phyloP scores from a whole-genome alignment of 257 asterid species.

The Nicotiana benthamiana region DNA sequence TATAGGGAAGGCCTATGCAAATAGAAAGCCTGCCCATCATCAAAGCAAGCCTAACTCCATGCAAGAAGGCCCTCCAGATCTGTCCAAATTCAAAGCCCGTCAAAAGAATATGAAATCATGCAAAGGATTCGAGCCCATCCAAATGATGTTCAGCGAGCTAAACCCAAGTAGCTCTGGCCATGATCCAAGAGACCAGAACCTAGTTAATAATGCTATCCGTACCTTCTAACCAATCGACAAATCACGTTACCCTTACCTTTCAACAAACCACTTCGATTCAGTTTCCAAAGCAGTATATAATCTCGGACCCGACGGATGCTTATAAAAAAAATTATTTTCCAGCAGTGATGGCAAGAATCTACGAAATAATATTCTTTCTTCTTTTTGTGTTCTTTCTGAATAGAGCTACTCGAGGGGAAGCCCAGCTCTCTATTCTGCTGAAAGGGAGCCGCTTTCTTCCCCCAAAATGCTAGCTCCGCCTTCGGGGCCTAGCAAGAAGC shows the following conservation, averaged over 20 bases:
- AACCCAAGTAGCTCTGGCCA: not conserved
- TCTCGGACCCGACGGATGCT: not conserved
- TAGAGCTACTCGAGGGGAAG: too few relatives aligned
- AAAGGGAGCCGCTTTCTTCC: not conserved
- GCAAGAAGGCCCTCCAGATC: too few relatives aligned
- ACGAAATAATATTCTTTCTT: too few relatives aligned
- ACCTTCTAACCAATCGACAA: not conserved
- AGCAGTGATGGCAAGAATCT: too few relatives aligned
- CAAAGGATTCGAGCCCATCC: not conserved
- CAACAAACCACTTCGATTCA: not conserved
- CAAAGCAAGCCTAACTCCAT: too few relatives aligned
- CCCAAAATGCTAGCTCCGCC: not conserved
- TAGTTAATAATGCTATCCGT: not conserved
- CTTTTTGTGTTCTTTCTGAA: too few relatives aligned
- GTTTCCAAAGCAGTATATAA: not conserved
- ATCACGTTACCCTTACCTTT: not conserved
- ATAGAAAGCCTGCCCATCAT: too few relatives aligned
- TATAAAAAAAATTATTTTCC: not conserved
- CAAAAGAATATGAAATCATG: not conserved
- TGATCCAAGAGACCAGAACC: not conserved
- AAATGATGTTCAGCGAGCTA: not conserved
- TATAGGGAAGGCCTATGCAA: too few relatives aligned
- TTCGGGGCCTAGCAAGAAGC: not conserved
- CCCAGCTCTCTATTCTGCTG: too few relatives aligned
- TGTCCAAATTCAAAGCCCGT: not conserved